Evolutionary conservation across 2,329 filamentous ascomycete genomes (phyloP), one percentile per base, ranked within the genome.

Genomic region (Fusarium chuoi): DNA sequence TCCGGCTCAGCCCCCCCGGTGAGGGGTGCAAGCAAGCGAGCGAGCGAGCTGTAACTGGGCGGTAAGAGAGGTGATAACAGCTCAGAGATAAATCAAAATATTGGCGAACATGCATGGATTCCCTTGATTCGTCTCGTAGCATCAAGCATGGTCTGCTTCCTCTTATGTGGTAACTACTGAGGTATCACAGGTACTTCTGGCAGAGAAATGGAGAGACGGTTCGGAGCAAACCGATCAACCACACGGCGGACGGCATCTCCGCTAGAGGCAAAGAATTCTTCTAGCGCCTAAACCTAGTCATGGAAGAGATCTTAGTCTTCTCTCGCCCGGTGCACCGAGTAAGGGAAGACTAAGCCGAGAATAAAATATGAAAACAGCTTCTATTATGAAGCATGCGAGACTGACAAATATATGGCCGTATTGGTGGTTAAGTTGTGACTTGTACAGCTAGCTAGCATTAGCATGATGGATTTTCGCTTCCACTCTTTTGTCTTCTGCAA

Each of bases 1-100:
- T 57, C 62, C 58, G 71, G 58, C 71, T 74, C 46, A 68, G 71
- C 71, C 71, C 68, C 70, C 51, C 71, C 71, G 70, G 62, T 71
- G 70, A 74, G 71, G 70, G 70, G 70, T 71, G 70, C 60, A 67
- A 73, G 51, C 56, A 57, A 73, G 45, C 44, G 44, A 68, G 63
- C 39, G 62, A 72, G 49, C 39, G 66, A 70, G 65, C 56, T 69
- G 59, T 46, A 52, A 42, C 60, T 62, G 70, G 65, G 70, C 70
- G 70, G 70, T 60, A 74, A 74, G 70, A 57, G 45, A 67, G 55
- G 54, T 62, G 45, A 52, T 41, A 44, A 54, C 41, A 52, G 26
- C 45, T 70, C 70, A 58, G 62, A 52, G 41, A 44, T 36, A 39
- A 44, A 38, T 49, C 38, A 39, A 42, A 51, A 22, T 41, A 26